Base-by-base conservation (phyloP, 257 asterid genomes). In the Solanum verrucosum region DNA sequence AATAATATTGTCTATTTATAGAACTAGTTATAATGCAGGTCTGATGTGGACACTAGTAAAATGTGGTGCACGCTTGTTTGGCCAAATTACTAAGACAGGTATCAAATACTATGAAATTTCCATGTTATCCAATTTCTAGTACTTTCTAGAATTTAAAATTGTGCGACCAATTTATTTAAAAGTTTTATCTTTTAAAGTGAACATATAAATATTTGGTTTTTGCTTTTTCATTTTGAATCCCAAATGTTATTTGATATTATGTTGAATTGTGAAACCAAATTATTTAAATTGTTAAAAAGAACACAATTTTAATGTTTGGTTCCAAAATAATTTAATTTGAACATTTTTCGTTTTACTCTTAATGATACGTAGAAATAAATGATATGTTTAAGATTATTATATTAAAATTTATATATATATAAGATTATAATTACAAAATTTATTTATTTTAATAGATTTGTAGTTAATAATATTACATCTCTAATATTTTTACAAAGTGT, bases 61-160 rank as follows among this genome's bases (percentile, higher is more conserved):
- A 20, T 5, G 37, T 86, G 38, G n/a, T 33, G 27, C 60, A 75
- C 68, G 31, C 84, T 38, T 88, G 87, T 88, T 91, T 46, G 89
- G 83, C 88, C 83, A 90, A 91, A 87, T n/a, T n/a, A n/a, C 72
- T 68, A 70, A 87, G 85, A 9, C 40, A 23, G 33, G 63, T 40
- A 44, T 78, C 35, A 40, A 8, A 25, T 14, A n/a, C 16, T 65
- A n/a, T 18, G 65, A 79, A 79, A 79, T 79, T 77, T 79, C 34
- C 67, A 27, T 79, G 65, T 14, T 44, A 44, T 44, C 27, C 23
- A 44, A 44, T 40, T 40, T 77, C 84, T n/a, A 14, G 60, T 38
- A 68, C 4, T 40, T 40, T 78, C 63, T 2, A 14, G 84, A 38
- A 29, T 15, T 29, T 68, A 10, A n/a, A 67, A 67, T 27, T 67